Percentiles rank a stretch among this genome's conserved stretches.
These are phyloP conservation scores for Pyricularia pennisetigena DNA, from an alignment of 2,329 filamentous ascomycete species.

Conservation along the genomic window DNA sequence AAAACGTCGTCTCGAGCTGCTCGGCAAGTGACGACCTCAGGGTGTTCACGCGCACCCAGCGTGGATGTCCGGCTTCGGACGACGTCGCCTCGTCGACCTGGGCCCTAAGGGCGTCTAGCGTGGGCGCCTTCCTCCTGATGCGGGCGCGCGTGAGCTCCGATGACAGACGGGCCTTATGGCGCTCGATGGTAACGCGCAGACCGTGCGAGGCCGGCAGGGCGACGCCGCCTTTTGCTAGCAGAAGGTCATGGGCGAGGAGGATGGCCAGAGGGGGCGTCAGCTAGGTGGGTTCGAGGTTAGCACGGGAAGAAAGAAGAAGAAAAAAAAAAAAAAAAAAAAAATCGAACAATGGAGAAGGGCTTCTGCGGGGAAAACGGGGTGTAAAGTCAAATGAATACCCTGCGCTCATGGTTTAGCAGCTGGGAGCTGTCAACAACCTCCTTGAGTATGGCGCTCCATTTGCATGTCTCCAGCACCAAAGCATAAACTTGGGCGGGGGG, in stretches of 20 bases:
- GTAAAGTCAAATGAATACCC: constrained; percentile 46
- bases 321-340: not conserved
- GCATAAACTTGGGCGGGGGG: constrained; percentile 78
- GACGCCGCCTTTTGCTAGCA: constrained; percentile 74
- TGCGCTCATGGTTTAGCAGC: constrained; percentile 48
- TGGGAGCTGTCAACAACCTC: constrained; percentile 74
- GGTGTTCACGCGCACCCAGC: constrained; percentile 86
- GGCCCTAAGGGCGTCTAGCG: constrained; percentile 55
- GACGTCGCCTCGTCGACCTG: constrained; percentile 45
- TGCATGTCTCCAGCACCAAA: constrained; percentile 73
- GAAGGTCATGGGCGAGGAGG: constrained; percentile 75
- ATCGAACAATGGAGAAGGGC: not conserved
- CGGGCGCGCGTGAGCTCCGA: constrained; percentile 78
- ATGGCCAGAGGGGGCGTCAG: constrained; percentile 72
- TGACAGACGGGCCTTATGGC: constrained; percentile 70
- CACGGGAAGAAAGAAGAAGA: not conserved
- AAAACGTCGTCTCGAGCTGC: constrained; percentile 68
- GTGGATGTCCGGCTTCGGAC: constrained; percentile 49
- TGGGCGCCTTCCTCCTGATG: constrained; percentile 58
- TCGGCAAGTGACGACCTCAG: constrained; percentile 60
- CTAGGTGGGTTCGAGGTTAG: constrained; percentile 30
- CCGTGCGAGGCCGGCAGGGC: constrained; percentile 73
- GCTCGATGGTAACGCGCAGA: constrained; percentile 62
- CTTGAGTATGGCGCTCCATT: constrained; percentile 80
- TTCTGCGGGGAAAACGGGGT: too few species aligned